Conservation (phyloP, 2,329 filamentous ascomycete genomes). For the Beauveria australis region DNA sequence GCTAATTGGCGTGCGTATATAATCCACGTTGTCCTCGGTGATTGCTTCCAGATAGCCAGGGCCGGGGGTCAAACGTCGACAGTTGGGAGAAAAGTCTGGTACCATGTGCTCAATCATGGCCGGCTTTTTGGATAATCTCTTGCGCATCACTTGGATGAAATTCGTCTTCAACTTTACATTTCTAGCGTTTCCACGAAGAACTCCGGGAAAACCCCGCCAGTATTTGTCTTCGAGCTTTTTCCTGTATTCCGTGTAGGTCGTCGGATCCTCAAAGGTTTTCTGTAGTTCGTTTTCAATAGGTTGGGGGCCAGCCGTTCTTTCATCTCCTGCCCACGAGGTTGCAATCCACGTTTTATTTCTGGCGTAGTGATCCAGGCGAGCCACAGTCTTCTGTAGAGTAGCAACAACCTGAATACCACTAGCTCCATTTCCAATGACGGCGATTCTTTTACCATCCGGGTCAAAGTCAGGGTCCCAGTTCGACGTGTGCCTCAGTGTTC, state of each 20-base stretch:
- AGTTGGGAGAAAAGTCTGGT: slow-evolving; percentile 57
- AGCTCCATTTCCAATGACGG: slow-evolving; percentile 42
- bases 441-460: slow-evolving; percentile 39
- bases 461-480: slow-evolving; percentile 49
- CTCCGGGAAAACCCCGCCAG: slow-evolving; percentile 47
- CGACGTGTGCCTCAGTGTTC: slow-evolving; percentile 50
- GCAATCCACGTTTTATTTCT: slow-evolving; percentile 62
- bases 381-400: slow-evolving; percentile 40
- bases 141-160: slow-evolving; percentile 42
- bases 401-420: slow-evolving; percentile 47
- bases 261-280: slow-evolving; percentile 50
- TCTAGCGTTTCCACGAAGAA: slow-evolving; percentile 44
- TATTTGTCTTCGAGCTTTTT: slow-evolving; percentile 52
- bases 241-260: slow-evolving; percentile 51
- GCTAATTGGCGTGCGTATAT: slow-evolving; percentile 48
- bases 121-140: slow-evolving; percentile 44
- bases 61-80: slow-evolving; percentile 56
- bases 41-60: slow-evolving; percentile 61
- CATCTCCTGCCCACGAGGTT: slow-evolving; percentile 48
- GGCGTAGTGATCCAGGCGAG: slow-evolving; percentile 54
- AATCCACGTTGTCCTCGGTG: slow-evolving; percentile 52
- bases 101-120: slow-evolving; percentile 47
- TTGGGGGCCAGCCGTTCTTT: slow-evolving; percentile 48
- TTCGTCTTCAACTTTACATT: slow-evolving; percentile 39
- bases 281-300: slow-evolving; percentile 47